These are phyloP conservation scores for Corniculantispora saksenae DNA, from an alignment of 2,329 filamentous ascomycete species.

Conservation along the genomic window DNA sequence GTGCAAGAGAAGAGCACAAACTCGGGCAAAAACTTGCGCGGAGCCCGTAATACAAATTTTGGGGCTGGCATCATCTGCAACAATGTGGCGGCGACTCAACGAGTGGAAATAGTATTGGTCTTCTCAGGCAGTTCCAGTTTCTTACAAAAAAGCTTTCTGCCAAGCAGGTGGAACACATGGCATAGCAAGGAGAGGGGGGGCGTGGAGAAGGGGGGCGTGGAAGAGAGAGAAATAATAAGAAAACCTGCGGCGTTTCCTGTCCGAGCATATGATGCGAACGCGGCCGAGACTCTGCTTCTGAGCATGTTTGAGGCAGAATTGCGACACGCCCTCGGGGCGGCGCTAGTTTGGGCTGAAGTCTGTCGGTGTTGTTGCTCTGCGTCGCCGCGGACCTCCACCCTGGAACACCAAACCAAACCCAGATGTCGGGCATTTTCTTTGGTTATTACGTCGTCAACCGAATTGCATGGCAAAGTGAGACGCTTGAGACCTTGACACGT, in stretches of 20 bases:
- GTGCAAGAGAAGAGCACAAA: background rate
- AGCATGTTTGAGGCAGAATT: constrained; percentile 15
- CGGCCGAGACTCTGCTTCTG: background rate
- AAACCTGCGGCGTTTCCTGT: background rate
- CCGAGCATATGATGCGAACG: background rate
- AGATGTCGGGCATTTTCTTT: too few relatives aligned
- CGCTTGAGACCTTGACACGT: too few relatives aligned
- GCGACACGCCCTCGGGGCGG: constrained; percentile 6
- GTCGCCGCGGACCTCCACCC: background rate
- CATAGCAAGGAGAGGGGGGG: background rate
- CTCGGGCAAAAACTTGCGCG: background rate
- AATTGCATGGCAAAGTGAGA: too few relatives aligned
- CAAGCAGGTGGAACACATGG: background rate
- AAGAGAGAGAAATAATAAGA: too few relatives aligned
- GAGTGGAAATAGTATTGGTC: background rate
- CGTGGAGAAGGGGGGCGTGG: background rate
- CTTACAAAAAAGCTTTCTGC: background rate
- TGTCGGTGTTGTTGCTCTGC: background rate
- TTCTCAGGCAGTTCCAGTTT: background rate
- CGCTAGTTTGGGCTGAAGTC: background rate
- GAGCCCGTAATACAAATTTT: background rate
- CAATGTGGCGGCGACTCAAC: background rate
- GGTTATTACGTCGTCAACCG: too few relatives aligned
- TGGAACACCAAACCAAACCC: background rate
- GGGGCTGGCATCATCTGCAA: background rate